Base-by-base conservation (phyloP, 306 rosid genomes). In the Castanea sativa region DNA sequence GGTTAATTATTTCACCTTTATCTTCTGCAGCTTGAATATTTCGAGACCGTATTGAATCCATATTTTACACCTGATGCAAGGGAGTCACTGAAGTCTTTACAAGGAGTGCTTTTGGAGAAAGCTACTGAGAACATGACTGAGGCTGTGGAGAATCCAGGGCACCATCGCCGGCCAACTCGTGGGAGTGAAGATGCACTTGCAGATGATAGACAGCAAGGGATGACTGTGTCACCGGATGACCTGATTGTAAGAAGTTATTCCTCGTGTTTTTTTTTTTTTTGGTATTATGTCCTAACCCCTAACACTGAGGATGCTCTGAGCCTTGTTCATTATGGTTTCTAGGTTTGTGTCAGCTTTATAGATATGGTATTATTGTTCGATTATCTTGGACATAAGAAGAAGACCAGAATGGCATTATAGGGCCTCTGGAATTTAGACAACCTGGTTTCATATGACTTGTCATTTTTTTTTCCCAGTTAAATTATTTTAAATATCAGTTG, bases 31-130 rank as follows among this genome's bases (percentile, higher is more conserved):
- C 99, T 96, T 82, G 99, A 96, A 80, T 96, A 96, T 89, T 93
- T 90, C 1, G 98, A 96, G 93, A 90, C 91, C 32, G 89, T 96
- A 84, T 90, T 96, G 83, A 93, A 90, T 77, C 97, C 97, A 69
- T 96, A 93, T 84, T 91, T 96, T 73, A 93, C 99, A 60, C 75
- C 93, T n/a, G 99, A 85, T 83, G 98, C 98, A 80, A 91, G 96
- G 78, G 96, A 91, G 85, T 93, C 99, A 71, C 78, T 93, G 85
- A 90, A 90, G 90, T 90, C 99, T 14, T 88, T 96, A 79, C 98
- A 96, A 87, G 97, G 98, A 65, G 78, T 91, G 51, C 96, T 96
- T 82, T 83, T 96, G 86, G 98, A 96, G 81, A 96, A 96, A 87
- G 99, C 98, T 75, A 93, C 98, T 1, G 98, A 96, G 85, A 87